Conservation (phyloP, 2,329 filamentous ascomycete genomes). For the Rhexocercosporidium sp. region DNA sequence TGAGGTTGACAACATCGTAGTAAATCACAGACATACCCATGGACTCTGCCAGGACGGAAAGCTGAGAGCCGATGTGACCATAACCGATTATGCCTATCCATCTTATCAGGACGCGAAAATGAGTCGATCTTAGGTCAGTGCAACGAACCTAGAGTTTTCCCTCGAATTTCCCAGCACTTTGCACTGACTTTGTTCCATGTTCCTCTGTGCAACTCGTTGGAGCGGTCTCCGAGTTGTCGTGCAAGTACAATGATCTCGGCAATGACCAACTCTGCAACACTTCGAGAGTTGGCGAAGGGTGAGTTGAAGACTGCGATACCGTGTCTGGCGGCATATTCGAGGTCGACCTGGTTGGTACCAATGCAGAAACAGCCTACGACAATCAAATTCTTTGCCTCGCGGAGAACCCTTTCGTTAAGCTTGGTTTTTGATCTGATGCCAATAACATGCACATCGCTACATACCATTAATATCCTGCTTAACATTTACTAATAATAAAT, state of each 20-base stretch:
- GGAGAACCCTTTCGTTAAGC: constrained; percentile 82
- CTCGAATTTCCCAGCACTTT: constrained; percentile 97
- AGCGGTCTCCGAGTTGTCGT: constrained; percentile 90
- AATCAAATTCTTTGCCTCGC: constrained; percentile 90
- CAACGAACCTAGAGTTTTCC: constrained; percentile 83
- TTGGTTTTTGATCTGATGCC: constrained; percentile 98
- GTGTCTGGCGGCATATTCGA: constrained; percentile 79
- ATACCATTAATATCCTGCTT: background rate
- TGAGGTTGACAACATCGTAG: constrained; percentile 92
- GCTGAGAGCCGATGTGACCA: constrained; percentile 94
- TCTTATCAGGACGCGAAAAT: constrained; percentile 18
- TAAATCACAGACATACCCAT: constrained; percentile 99
- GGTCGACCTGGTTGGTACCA: constrained; percentile 93
- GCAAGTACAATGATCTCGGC: constrained; percentile 90
- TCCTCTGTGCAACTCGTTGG: constrained; percentile 90
- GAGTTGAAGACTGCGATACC: constrained; percentile 99
- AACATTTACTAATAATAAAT: background rate
- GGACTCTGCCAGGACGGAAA: constrained; percentile 92
- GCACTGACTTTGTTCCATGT: constrained; percentile 98
- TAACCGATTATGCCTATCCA: constrained; percentile 84
- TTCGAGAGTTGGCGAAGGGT: constrained; percentile 96
- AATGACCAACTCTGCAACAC: constrained; percentile 95
- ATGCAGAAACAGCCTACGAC: constrained; percentile 99
- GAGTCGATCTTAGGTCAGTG: background rate
- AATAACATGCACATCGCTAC: constrained; percentile 92